phyloP scores from a whole-genome alignment of 352 stramenopile species.

The Phytophthora litchii region DNA sequence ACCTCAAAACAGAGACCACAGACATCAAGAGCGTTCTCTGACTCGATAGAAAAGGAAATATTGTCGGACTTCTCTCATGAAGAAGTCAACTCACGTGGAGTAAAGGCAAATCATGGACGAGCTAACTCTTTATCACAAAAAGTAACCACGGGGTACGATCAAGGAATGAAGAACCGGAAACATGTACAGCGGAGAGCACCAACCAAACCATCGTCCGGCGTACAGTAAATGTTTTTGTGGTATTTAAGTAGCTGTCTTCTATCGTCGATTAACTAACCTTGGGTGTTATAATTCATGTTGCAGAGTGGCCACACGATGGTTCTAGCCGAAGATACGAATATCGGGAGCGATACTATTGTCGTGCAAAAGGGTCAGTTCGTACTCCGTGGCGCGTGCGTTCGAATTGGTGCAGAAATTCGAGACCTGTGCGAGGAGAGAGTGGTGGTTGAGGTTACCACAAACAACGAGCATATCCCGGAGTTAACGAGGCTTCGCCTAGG shows the following conservation, averaged over 20 bases:
- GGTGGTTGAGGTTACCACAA: slow-evolving; percentile 8
- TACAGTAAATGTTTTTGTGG: slow-evolving; percentile 39
- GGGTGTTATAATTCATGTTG: not conserved
- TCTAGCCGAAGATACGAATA: slow-evolving; percentile 16
- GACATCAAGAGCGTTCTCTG: not conserved
- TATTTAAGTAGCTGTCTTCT: not conserved
- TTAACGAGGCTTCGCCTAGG: slow-evolving; percentile 23
- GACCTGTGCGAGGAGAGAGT: slow-evolving; percentile 39
- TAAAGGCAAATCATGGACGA: not conserved
- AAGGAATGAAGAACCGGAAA: slow-evolving; percentile 1
- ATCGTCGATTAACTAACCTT: not conserved
- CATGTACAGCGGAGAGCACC: slow-evolving; percentile 22
- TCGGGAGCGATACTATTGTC: slow-evolving; percentile 26
- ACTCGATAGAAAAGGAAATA: slow-evolving; percentile 49
- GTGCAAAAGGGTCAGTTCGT: slow-evolving; percentile 28
- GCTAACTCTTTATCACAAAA: slow-evolving; percentile 1
- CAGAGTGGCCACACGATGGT: slow-evolving; percentile 33
- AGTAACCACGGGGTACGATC: not conserved
- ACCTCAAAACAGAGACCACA: not conserved
- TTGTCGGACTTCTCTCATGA: slow-evolving; percentile 27
- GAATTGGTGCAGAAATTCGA: slow-evolving; percentile 30
- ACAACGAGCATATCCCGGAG: slow-evolving; percentile 2
- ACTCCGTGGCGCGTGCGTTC: slow-evolving; percentile 23
- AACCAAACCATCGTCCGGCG: slow-evolving; percentile 26
- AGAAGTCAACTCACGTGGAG: not conserved